phyloP scores from a whole-genome alignment of 352 stramenopile species.

The Phytophthora citrophthora region DNA sequence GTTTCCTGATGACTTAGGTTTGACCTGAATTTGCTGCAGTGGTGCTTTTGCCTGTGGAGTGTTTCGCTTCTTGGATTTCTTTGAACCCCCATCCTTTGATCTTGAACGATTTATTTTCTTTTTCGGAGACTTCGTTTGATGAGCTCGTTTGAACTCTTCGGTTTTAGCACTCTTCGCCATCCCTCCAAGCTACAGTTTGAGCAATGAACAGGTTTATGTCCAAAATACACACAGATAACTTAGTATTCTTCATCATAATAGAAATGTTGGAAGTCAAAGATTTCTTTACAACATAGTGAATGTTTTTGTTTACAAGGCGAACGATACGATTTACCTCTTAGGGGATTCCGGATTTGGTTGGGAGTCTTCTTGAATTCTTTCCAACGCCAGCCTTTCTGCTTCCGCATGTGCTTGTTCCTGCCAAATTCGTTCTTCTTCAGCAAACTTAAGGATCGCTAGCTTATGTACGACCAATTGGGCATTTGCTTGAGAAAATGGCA shows the following conservation, averaged over 20 bases:
- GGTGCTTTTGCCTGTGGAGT: background rate
- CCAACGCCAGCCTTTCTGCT: constrained; percentile 10
- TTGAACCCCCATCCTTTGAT: background rate
- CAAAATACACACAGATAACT: too few species aligned
- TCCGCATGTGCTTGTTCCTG: constrained; percentile 30
- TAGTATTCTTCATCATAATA: too few species aligned
- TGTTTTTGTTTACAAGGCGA: too few species aligned
- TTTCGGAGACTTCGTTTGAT: background rate
- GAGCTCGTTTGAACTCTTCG: background rate
- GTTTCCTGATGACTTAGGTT: constrained; percentile 4
- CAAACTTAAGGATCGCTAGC: constrained; percentile 29
- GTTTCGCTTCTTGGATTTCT: background rate
- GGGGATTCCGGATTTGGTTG: background rate
- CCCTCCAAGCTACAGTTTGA: too few species aligned
- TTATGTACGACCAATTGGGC: constrained; percentile 23
- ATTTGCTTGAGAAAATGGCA: constrained; percentile 44
- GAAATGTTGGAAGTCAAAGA: too few species aligned
- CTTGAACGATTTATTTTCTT: constrained; percentile 1
- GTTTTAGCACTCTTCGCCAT: too few species aligned
- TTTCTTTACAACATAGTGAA: too few species aligned
- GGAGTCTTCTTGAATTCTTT: constrained; percentile 16
- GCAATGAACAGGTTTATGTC: too few species aligned
- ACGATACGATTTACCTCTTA: background rate
- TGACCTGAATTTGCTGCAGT: constrained; percentile 20
- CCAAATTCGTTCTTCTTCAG: constrained; percentile 40